Evolutionary conservation across 2,329 filamentous ascomycete genomes (phyloP), one percentile per base, ranked within the genome.

Genomic region (Diaporthe amygdali): DNA sequence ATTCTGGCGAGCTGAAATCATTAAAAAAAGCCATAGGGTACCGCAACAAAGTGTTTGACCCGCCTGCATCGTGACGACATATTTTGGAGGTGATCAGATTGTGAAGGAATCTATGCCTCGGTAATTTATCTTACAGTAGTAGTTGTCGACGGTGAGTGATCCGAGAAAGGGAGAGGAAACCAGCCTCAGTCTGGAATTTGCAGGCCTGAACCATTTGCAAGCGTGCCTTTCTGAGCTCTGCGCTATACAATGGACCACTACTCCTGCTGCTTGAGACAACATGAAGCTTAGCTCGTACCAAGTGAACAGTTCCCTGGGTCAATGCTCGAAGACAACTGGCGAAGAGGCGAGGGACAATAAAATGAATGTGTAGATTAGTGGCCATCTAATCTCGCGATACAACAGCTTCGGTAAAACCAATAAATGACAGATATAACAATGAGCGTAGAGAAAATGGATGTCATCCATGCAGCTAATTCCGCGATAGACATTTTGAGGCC

Each of bases 291-390:
- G 51, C 20, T 14, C 34, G 51, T 22, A n/a, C 5, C 34, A 54
- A 34, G 30, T 7, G 3, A 32, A 34, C 3, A 22, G 9, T 2
- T 10, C 4, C 2, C 17, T 20, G n/a, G 17, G 22, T 20, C 10
- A 30, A 9, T 2, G 20, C 4, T 1, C 3, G n/a, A 14, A 27
- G n/a, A n/a, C 30, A 22, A 30, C 5, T 22, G 20, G 12, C 15
- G 20, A 44, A 27, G 7, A n/a, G 8, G 17, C 14, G 37, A 4
- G 0, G 15, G 14, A 27, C 15, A 30, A 7, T 1, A 1, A 63
- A 63, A 63, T 22, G 59, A 63, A 32, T 37, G 59, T 47, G 41
- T 34, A 34, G 59, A 63, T 63, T 47, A 63, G 59, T 63, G 59
- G 41, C 59, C 41, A 25, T 34, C 59, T 47, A 63, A 47, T 63